Evolutionary conservation across 306 rosid species (phyloP).

Genomic region (Sechiopsis laciniata): DNA sequence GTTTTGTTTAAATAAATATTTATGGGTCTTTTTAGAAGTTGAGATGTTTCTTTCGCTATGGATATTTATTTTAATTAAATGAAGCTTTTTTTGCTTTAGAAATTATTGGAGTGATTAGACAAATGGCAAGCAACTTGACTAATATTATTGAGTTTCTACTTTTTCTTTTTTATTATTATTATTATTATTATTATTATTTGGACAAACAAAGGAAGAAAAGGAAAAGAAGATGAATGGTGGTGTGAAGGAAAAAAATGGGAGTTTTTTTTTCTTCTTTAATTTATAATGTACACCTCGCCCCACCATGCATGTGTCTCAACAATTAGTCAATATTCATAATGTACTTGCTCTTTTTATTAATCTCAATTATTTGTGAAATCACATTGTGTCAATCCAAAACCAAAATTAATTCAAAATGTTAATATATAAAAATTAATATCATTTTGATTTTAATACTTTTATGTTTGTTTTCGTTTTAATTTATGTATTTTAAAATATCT

Average conservation of each 20-base stretch:
- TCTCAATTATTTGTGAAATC: slow-evolving; percentile 2
- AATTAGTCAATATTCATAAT: background rate
- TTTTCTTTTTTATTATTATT: background rate
- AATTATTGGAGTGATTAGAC: slow-evolving; percentile 15
- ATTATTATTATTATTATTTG: too few relatives aligned
- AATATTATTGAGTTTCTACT: slow-evolving; percentile 1
- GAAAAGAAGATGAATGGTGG: background rate
- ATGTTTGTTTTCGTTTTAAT: too few relatives aligned
- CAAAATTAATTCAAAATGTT: background rate
- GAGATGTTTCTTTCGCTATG: background rate
- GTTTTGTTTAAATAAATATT: background rate
- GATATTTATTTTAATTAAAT: background rate
- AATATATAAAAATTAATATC: background rate
- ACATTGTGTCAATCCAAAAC: background rate
- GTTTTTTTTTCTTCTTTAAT: background rate
- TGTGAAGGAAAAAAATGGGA: background rate
- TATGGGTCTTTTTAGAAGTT: background rate
- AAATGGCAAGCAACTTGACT: background rate
- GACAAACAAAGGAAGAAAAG: background rate
- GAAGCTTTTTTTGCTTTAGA: background rate
- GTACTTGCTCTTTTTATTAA: background rate
- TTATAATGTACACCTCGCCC: background rate
- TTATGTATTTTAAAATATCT: too few relatives aligned
- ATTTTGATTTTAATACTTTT: too few relatives aligned
- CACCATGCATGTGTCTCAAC: slow-evolving; percentile 8